These are phyloP conservation scores for Fraxinus sp. DNA, from an alignment of 305 asterid species.

Conservation along the genomic window DNA sequence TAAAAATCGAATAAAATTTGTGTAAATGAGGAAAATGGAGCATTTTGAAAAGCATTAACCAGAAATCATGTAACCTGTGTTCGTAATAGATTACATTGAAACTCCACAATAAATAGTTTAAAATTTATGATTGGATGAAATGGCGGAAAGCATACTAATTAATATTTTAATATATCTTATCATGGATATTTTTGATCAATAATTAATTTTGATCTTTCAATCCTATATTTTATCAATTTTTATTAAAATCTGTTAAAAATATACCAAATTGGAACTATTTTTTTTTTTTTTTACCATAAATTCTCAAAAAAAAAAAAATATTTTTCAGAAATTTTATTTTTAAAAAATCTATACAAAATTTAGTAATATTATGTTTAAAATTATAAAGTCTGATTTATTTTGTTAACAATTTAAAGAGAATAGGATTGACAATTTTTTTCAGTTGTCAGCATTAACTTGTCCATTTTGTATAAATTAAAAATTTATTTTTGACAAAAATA, in stretches of 20 bases:
- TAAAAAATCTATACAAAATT: no score
- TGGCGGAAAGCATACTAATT: neutral
- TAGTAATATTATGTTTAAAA: no score
- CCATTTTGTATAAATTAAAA: no score
- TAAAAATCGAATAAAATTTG: constrained; percentile 17
- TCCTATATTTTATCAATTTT: no score
- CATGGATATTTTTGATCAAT: neutral
- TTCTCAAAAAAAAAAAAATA: no score
- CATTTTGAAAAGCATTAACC: neutral
- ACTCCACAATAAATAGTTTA: neutral
- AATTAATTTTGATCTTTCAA: neutral
- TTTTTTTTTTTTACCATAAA: neutral
- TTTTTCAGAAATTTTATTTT: no score
- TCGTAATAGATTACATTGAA: neutral
- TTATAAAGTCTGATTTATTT: neutral
- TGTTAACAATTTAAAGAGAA: neutral
- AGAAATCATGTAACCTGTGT: neutral
- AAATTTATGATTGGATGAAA: neutral
- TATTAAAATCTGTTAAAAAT: no score
- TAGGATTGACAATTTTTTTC: no score
- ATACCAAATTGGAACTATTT: no score
- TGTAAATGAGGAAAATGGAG: neutral
- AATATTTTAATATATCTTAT: no score
- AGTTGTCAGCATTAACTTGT: no score
- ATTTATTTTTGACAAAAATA: neutral